phyloP scores from a whole-genome alignment of 1,284 basidiomycete genomes.

The Crepidotus sp. region DNA sequence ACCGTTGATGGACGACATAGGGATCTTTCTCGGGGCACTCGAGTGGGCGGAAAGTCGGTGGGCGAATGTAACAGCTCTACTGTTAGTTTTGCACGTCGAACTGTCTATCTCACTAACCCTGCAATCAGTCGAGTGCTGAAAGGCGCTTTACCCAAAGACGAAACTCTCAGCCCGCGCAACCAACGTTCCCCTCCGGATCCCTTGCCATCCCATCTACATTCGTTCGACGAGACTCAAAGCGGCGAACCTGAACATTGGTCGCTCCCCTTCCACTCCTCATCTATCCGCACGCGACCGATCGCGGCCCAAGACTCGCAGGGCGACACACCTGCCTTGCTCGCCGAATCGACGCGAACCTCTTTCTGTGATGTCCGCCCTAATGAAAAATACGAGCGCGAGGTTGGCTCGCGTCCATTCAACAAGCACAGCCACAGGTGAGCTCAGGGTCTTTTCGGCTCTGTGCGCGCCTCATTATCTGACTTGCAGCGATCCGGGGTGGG shows the following conservation, averaged over 20 bases:
- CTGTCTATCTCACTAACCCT: not conserved
- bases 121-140: conserved; percentile 6
- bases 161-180: not conserved
- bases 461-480: not conserved
- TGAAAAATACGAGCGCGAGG: not conserved
- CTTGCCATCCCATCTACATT: not conserved
- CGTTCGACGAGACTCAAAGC: not conserved
- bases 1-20: conserved; percentile 32
- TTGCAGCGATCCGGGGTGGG: not conserved
- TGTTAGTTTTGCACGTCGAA: conserved; percentile 31
- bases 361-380: not conserved
- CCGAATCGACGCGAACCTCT: not conserved
- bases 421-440: not conserved
- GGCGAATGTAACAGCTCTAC: conserved; percentile 32
- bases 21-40: conserved; percentile 33
- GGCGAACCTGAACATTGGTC: conserved; percentile 4
- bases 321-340: not conserved
- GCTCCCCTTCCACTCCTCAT: conserved; percentile 3
- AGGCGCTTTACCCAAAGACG: conserved; percentile 14
- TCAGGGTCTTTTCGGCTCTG: not conserved
- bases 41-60: conserved; percentile 34
- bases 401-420: not conserved
- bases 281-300: not conserved
- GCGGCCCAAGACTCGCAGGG: not conserved
- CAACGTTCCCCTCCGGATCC: not conserved